Evolutionary conservation across 768 basidiomycete species (phyloP), one percentile per base, ranked within the genome.

Genomic region (Hypsizygus marmoreus): DNA sequence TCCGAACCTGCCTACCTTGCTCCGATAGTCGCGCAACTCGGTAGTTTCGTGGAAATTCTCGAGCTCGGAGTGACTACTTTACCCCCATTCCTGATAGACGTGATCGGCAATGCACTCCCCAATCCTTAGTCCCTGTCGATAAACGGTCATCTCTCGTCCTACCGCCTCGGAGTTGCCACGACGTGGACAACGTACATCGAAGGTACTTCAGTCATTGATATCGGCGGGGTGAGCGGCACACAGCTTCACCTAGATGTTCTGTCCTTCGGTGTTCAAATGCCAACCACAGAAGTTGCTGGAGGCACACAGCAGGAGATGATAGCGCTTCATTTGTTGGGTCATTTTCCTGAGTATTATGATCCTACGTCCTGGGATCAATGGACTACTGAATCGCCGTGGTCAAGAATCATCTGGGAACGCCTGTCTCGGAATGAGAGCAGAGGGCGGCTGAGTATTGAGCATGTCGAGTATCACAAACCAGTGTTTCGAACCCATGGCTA

Each of bases 141-240:
- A 30, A 59, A 59, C 35, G 44, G 50, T 17, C 59, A 58, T 32
- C 47, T 59, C 29, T 54, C 54, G 9, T 45, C 50, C 1, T 58
- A 52, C 35, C 47, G 58, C n/a, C 55, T 56, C 3, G 59, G 58
- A 2, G 25, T 50, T 2, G 50, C 40, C 29, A 45, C 42, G 14
- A 49, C 32, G 12, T 35, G 47, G 24, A 36, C 35, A 3, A 43
- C 20, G 12, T n/a, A 41, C 14, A 44, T 36, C 10, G 29, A 35
- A 12, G 33, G 45, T 29, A 40, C 8, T 7, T 38, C 45, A 0
- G 25, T 29, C 12, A 44, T 55, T n/a, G 40, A 29, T 2, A 34
- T 49, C 13, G 24, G 42, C 24, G 30, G 40, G 23, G 12, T 14
- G 4, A 11, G 22, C 25, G 41, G 23, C 17, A 38, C 38, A 17